Conservation (phyloP, 805 yeast genomes). For the Candida alai region DNA sequence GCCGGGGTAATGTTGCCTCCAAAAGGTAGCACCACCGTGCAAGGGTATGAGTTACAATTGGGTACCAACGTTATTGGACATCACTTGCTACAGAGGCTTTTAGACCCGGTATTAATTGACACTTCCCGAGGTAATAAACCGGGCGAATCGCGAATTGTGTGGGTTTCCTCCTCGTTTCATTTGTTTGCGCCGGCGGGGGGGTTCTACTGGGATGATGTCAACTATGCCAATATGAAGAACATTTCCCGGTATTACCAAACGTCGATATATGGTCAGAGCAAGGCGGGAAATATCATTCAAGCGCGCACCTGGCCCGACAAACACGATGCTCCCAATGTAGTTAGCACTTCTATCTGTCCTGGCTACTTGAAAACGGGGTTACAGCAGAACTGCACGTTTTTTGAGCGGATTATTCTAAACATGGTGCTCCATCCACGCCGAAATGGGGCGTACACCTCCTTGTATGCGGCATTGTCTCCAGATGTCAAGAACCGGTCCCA, state of each 20-base stretch:
- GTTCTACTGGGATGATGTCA: conserved; percentile 31
- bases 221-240: conserved; percentile 14
- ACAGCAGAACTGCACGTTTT: conserved; percentile 15
- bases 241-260: neutral
- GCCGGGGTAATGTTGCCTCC: conserved; percentile 29
- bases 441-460: conserved; percentile 43
- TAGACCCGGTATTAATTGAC: conserved; percentile 12
- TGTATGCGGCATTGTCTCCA: conserved; percentile 38
- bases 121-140: conserved; percentile 19
- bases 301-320: conserved; percentile 30
- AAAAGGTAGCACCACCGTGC: conserved; percentile 17
- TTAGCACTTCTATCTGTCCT: conserved; percentile 37
- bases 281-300: conserved; percentile 37
- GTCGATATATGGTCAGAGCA: conserved; percentile 38
- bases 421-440: conserved; percentile 17
- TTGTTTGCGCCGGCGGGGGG: conserved; percentile 25
- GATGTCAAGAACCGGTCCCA: conserved; percentile 29
- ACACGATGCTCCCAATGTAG: conserved; percentile 24
- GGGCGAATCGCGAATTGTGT: conserved; percentile 32
- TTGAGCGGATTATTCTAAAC: conserved; percentile 1
- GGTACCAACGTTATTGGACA: conserved; percentile 23
- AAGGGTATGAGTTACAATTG: conserved; percentile 36
- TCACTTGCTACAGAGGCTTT: conserved; percentile 9
- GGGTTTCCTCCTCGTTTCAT: conserved; percentile 42
- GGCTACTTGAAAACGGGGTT: conserved; percentile 36